phyloP scores from a whole-genome alignment of 805 yeast species.

The Candida sakaeoensis region DNA sequence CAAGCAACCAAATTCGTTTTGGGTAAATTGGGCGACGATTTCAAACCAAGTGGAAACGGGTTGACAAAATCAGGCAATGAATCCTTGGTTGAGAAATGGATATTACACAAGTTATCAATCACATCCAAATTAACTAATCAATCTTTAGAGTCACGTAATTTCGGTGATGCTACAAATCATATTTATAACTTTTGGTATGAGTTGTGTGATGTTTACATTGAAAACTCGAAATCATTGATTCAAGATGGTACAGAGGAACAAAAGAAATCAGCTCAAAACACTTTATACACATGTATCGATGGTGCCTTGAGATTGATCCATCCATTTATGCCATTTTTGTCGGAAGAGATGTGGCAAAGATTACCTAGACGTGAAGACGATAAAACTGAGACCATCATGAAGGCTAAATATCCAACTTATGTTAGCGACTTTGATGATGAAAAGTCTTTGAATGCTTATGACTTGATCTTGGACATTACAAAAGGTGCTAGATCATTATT shows the following conservation, averaged over 20 bases:
- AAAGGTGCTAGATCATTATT: constrained; percentile 89
- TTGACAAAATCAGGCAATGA: constrained; percentile 70
- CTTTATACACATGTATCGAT: constrained; percentile 88
- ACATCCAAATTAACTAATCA: constrained; percentile 64
- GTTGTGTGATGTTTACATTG: constrained; percentile 96
- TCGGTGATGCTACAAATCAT: constrained; percentile 80
- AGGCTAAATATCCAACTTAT: constrained; percentile 75
- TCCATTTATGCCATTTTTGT: constrained; percentile 96
- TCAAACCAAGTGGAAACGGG: constrained; percentile 70
- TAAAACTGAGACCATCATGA: constrained; percentile 63
- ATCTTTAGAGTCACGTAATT: constrained; percentile 79
- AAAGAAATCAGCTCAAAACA: constrained; percentile 87
- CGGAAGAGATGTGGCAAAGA: constrained; percentile 99
- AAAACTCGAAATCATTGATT: constrained; percentile 90
- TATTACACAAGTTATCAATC: constrained; percentile 75
- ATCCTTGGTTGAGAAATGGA: constrained; percentile 95
- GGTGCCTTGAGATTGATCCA: constrained; percentile 88
- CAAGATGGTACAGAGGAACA: constrained; percentile 86
- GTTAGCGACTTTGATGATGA: constrained; percentile 57
- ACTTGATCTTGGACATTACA: constrained; percentile 78
- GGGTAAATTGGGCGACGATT: constrained; percentile 87
- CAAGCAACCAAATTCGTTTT: constrained; percentile 97
- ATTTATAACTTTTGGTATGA: constrained; percentile 95
- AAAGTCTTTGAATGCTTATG: constrained; percentile 71
- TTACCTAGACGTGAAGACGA: constrained; percentile 83